Conservation (phyloP, 208 protist species). For the Acanthamoeba culbertsoni region DNA sequence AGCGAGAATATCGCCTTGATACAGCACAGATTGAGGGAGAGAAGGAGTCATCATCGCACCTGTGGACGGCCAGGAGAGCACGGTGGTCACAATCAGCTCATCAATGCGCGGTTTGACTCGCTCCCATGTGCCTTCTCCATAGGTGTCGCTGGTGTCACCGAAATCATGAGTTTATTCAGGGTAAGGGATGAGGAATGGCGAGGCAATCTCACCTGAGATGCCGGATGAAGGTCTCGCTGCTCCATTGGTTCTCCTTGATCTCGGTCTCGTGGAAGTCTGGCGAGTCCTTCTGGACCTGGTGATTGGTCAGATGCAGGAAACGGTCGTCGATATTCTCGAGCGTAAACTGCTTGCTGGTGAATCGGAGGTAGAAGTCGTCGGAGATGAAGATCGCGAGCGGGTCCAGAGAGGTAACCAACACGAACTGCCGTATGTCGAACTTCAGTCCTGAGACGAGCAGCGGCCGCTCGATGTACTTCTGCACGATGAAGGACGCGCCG, state of each 20-base stretch:
- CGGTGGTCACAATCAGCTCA: neutral
- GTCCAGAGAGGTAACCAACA: conserved; percentile 66
- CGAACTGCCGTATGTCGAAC: conserved; percentile 74
- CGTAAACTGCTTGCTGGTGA: conserved; percentile 35
- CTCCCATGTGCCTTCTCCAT: conserved; percentile 1
- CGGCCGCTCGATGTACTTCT: conserved; percentile 62
- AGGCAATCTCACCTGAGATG: neutral
- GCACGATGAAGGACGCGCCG: neutral
- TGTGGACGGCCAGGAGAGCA: neutral
- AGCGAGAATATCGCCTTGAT: no score
- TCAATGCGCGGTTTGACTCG: neutral
- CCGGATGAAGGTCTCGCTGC: conserved; percentile 36
- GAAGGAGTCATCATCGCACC: neutral
- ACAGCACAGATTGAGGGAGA: no score
- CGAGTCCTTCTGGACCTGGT: conserved; percentile 72
- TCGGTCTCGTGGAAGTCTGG: neutral
- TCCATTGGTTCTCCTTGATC: conserved; percentile 65
- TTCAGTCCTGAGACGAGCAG: conserved; percentile 54
- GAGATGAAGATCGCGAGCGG: conserved; percentile 61
- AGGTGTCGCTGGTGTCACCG: neutral
- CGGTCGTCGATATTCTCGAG: neutral
- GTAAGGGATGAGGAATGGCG: neutral
- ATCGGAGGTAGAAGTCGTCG: conserved; percentile 68
- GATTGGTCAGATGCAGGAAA: conserved; percentile 71
- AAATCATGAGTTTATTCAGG: neutral